Evolutionary conservation across 208 protist genomes (phyloP), one percentile per base, ranked within the genome.

Genomic region (Phytomonas sp.): DNA sequence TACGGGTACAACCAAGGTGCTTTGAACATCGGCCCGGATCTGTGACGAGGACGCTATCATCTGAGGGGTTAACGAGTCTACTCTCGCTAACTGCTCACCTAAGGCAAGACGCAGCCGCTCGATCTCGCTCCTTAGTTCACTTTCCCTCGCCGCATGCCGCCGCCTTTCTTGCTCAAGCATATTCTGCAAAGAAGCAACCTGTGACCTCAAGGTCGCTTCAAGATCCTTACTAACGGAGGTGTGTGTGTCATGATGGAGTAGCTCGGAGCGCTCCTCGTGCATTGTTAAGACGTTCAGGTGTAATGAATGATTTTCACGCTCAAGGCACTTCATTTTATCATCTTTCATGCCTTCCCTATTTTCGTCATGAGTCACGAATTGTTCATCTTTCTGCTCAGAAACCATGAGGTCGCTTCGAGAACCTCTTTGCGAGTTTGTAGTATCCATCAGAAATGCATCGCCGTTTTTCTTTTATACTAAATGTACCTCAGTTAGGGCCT

Each of bases 221-320:
- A 66, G 51, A 29, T 72, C 64, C 8, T 8, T 23, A 59, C 30
- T 37, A 28, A 53, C 43, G 29, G 2, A 28, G 6, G 51, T 1
- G 4, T 53, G 28, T 9, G 46, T 33, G 4, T 53, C 51, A 51
- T 61, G 60, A 15, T 26, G 4, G 8, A 65, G 72, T 28, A 68
- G 56, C 26, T 60, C 36, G 15, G 56, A 76, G 34, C 71, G 72
- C 53, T 83, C 70, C 6, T 83, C 64, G 60, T 79, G 85, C 61
- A 88, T 66, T n/a, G 71, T 73, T 6, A 85, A 62, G 17, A 91
- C 20, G 34, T 85, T 73, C 13, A 74, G 70, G 13, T 79, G 77
- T 20, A 91, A 76, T 32, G 84, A 51, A 28, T 75, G 76, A 64
- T 91, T 91, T 33, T 91, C 82, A 13, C 72, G 76, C 20, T 69